Conservation (phyloP, 2,329 filamentous ascomycete species). For the Basipetospora sp. region DNA sequence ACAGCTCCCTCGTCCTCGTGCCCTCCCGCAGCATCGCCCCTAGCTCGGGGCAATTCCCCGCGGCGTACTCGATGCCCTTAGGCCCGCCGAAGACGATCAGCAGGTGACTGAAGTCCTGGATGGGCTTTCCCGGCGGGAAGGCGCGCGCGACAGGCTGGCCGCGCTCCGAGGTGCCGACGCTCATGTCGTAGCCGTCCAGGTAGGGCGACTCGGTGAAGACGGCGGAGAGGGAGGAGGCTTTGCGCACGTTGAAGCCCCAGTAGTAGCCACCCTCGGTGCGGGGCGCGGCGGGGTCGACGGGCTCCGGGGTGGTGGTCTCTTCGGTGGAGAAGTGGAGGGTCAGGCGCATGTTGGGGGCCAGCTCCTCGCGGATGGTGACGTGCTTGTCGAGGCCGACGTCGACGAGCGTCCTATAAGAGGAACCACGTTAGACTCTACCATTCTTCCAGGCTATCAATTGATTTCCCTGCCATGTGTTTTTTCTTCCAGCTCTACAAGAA, state of each 20-base stretch:
- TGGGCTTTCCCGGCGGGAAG: slow-evolving; percentile 21
- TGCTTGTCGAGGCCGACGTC: slow-evolving; percentile 43
- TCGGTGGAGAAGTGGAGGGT: slow-evolving; percentile 51
- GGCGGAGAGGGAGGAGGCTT: slow-evolving; percentile 48
- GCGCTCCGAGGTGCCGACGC: slow-evolving; percentile 71
- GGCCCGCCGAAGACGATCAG: slow-evolving; percentile 71
- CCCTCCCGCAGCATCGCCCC: slow-evolving; percentile 48
- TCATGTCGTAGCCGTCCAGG: slow-evolving; percentile 66
- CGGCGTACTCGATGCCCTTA: slow-evolving; percentile 61
- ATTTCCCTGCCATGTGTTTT: too few relatives aligned
- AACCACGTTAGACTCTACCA: too few relatives aligned
- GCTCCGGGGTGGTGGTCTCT: slow-evolving; percentile 34
- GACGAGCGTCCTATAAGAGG: slow-evolving; percentile 33
- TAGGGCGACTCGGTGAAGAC: slow-evolving; percentile 66
- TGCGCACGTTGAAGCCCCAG: slow-evolving; percentile 67
- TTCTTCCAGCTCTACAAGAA: too few relatives aligned
- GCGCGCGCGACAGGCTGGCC: slow-evolving; percentile 37
- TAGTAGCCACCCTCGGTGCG: slow-evolving; percentile 68
- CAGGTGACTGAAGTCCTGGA: slow-evolving; percentile 48
- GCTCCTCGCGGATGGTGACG: slow-evolving; percentile 40
- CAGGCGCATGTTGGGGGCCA: slow-evolving; percentile 57
- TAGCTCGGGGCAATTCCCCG: slow-evolving; percentile 43
- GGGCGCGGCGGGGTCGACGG: slow-evolving; percentile 53
- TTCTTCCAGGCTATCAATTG: too few relatives aligned
- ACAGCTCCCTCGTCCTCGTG: slow-evolving; percentile 52